These are phyloP conservation scores for Gentiana macrophylla DNA, from an alignment of 257 asterid genomes.

Conservation along the genomic window DNA sequence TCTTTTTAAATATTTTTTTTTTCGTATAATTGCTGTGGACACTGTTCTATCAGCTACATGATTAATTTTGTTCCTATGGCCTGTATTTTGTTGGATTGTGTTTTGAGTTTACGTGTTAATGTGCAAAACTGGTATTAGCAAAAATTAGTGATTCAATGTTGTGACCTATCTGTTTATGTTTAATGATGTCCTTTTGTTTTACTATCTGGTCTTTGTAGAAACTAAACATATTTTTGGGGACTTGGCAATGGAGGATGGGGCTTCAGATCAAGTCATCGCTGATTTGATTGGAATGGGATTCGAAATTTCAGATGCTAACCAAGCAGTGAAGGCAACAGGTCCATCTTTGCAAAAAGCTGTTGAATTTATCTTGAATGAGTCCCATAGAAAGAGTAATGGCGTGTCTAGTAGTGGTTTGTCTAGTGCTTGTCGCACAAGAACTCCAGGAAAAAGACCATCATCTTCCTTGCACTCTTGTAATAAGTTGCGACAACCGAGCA, in stretches of 20 bases:
- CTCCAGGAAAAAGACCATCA: slow-evolving; percentile 26
- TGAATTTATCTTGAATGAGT: slow-evolving; percentile 48
- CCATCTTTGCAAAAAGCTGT: slow-evolving; percentile 45
- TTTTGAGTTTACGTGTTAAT: too few species aligned
- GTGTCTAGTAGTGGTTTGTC: slow-evolving; percentile 28
- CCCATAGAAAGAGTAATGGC: slow-evolving; percentile 22
- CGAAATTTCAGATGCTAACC: slow-evolving; percentile 32
- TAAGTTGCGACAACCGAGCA: slow-evolving; percentile 43
- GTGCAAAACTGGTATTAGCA: too few species aligned
- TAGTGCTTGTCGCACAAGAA: slow-evolving; percentile 9
- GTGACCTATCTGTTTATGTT: too few species aligned
- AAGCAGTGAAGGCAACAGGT: slow-evolving; percentile 55
- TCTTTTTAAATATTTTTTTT: too few species aligned
- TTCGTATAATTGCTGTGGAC: too few species aligned
- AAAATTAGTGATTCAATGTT: too few species aligned
- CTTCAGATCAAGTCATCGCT: slow-evolving; percentile 40
- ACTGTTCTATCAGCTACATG: too few species aligned
- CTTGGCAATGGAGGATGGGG: slow-evolving; percentile 28
- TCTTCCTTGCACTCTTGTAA: slow-evolving; percentile 20
- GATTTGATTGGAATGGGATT: slow-evolving; percentile 64
- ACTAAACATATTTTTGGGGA: slow-evolving; percentile 3
- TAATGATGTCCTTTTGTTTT: neutral
- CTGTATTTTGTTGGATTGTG: too few species aligned
- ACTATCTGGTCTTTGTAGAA: neutral
- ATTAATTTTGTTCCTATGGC: too few species aligned